Evolutionary conservation across 129 eudicot species (phyloP).

Genomic region (Oenanthe sinensis): DNA sequence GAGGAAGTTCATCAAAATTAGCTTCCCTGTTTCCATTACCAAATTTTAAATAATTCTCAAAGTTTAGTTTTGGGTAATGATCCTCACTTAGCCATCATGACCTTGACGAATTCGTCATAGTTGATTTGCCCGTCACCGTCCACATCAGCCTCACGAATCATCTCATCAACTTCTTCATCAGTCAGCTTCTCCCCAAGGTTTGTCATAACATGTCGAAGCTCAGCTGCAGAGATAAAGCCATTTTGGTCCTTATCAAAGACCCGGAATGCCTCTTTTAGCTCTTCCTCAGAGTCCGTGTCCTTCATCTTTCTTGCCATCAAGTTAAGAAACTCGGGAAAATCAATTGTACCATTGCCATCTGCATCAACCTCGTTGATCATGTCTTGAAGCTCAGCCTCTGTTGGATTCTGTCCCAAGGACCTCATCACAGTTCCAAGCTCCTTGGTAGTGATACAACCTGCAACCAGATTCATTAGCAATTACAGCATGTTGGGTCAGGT

Average conservation of each 20-base stretch:
- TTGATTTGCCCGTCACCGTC: conserved; percentile 64
- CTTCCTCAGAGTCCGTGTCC: conserved; percentile 61
- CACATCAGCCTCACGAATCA: conserved; percentile 62
- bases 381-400: conserved; percentile 57
- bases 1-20: conserved; percentile 32
- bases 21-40: conserved; percentile 16
- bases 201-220: conserved; percentile 59
- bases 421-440: conserved; percentile 66
- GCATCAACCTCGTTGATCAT: conserved; percentile 66
- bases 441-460: conserved; percentile 63
- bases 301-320: conserved; percentile 64
- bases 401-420: conserved; percentile 50
- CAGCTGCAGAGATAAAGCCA: conserved; percentile 56
- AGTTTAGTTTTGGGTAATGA: conserved; percentile 11
- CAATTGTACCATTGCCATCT: conserved; percentile 58
- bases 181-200: conserved; percentile 62
- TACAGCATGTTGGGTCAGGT: not conserved
- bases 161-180: conserved; percentile 60
- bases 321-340: conserved; percentile 50
- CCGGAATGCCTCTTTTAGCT: conserved; percentile 53
- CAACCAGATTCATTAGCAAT: not conserved
- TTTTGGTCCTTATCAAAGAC: conserved; percentile 61
- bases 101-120: conserved; percentile 57
- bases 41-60: not conserved
- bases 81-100: conserved; percentile 57